Conservation (phyloP, 495 filamentous ascomycete genomes). For the Penicillium cinerascens region DNA sequence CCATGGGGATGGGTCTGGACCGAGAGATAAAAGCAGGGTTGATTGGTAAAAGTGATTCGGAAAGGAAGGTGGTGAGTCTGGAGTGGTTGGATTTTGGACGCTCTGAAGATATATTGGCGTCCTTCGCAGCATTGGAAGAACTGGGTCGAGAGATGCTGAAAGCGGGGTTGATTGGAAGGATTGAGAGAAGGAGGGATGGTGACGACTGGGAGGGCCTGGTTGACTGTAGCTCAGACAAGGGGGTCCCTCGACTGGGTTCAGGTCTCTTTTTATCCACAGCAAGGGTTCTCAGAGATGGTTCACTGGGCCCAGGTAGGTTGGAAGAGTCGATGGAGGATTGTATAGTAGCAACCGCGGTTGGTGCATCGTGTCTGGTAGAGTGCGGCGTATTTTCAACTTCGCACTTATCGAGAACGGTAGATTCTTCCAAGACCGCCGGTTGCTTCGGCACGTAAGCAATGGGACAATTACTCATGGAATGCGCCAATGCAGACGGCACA, state of each 20-base stretch:
- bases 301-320: background rate
- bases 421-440: background rate
- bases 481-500: conserved; percentile 6
- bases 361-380: background rate
- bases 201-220: background rate
- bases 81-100: background rate
- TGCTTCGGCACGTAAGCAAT: background rate
- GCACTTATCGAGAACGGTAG: background rate
- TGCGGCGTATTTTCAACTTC: background rate
- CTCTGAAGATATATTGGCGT: background rate
- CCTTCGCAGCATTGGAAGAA: background rate
- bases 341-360: background rate
- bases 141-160: conserved; percentile 1
- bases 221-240: background rate
- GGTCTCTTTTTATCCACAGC: background rate
- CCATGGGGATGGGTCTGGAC: background rate
- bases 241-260: background rate
- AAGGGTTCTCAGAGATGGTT: background rate
- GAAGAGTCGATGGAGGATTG: background rate
- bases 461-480: background rate
- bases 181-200: conserved; percentile 14
- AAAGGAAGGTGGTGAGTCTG: conserved; percentile 17
- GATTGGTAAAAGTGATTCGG: conserved; percentile 35
- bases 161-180: conserved; percentile 22
- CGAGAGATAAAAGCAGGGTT: conserved; percentile 30